A percentile compares a stretch with the other conserved stretches of the same genome.
Conservation (phyloP, 352 stramenopile species). For the Globisporangium radiosum region DNA sequence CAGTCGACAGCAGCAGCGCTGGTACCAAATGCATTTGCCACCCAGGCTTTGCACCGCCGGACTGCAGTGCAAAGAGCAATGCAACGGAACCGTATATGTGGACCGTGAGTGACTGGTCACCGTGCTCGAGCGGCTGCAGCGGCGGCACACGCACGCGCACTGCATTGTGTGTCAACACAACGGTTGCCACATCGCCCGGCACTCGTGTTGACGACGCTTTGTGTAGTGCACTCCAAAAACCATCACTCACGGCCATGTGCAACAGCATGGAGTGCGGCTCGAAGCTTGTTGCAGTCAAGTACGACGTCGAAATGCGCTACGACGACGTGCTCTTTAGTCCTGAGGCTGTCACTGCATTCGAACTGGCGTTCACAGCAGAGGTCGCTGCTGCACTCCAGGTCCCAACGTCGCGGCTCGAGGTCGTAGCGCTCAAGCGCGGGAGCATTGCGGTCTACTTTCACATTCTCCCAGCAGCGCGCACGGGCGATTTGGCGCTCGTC, state of each 20-base stretch:
- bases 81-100: slow-evolving; percentile 30
- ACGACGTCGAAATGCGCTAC: slow-evolving; percentile 70
- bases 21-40: slow-evolving; percentile 51
- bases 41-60: slow-evolving; percentile 46
- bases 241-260: slow-evolving; percentile 55
- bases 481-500: slow-evolving; percentile 55
- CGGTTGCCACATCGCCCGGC: slow-evolving; percentile 14
- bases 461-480: slow-evolving; percentile 50
- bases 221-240: slow-evolving; percentile 31
- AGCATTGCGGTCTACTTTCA: slow-evolving; percentile 66
- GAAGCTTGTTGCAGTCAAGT: slow-evolving; percentile 57
- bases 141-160: slow-evolving; percentile 41
- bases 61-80: slow-evolving; percentile 56
- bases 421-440: slow-evolving; percentile 43
- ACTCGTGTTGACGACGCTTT: slow-evolving; percentile 12
- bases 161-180: slow-evolving; percentile 32
- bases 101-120: slow-evolving; percentile 49
- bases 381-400: slow-evolving; percentile 56
- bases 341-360: slow-evolving; percentile 44
- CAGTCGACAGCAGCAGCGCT: slow-evolving; percentile 13
- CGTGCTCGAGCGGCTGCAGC: slow-evolving; percentile 57
- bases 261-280: slow-evolving; percentile 74
- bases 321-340: slow-evolving; percentile 66
- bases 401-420: slow-evolving; percentile 40
- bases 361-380: slow-evolving; percentile 59